Base-by-base conservation (phyloP, 2,329 filamentous ascomycete genomes). In the Xylariaceae sp. region DNA sequence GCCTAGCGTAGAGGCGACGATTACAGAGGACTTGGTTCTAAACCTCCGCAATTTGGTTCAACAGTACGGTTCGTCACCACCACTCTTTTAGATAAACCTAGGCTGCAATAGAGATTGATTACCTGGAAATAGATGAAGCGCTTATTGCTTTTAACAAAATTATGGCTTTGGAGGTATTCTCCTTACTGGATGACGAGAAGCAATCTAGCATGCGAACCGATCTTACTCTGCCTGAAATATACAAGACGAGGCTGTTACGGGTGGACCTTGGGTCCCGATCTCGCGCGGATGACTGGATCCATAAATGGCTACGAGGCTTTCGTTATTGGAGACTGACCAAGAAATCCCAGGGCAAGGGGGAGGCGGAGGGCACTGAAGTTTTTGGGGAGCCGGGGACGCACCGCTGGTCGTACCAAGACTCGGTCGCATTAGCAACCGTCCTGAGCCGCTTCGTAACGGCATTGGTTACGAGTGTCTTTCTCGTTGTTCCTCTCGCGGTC, bases 1-100 rank as follows among this genome's bases (percentile, higher is more conserved):
- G 3, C 43, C 56, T 65, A 19, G 58, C 62, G 12, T 63, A 7
- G 63, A 67, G 42, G 63, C 65, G 32, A 29, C 5, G 4, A 38
- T 44, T 5, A 44, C 42, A n/a, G 16, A 10, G 14, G 42, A 33
- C 16, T 14, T 16, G 17, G 25, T 44, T 7, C 22, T 33, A 14
- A 43, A 33, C 27, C 35, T 44, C 3, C 42, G 25, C 12, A 16
- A 6, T 21, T 12, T 45, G 14, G 4, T 45, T 2, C 35, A 45
- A 20, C 20, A 37, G 33, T 45, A 42, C n/a, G 33, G 37, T 45
- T 4, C 12, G 43, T 22, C 21, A 22, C 12, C 5, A 22, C 20
- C 22, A 11, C 7, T 10, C 7, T 32, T n/a, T 22, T 10, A 7
- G n/a, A 37, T 11, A 23, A 37, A 41, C 39, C 34, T 25, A 37